Conservation (phyloP, 1,284 basidiomycete genomes). For the Phellinidium pouzarii region DNA sequence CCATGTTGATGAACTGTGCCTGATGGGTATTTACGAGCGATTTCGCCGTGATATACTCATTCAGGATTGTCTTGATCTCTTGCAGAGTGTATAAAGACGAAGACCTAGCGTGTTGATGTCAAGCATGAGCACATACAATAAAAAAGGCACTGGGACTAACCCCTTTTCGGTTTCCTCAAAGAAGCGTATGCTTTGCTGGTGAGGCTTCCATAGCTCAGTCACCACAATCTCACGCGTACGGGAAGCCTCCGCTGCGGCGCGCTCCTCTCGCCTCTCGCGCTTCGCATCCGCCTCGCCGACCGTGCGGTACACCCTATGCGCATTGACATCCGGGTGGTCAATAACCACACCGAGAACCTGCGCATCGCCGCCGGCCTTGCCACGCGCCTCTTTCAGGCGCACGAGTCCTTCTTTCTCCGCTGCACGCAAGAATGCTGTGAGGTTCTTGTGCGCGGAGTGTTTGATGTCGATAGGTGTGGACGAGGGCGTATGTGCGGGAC, state of each 20-base stretch:
- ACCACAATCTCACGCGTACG: constrained; percentile 45
- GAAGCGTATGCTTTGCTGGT: constrained; percentile 45
- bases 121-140: background rate
- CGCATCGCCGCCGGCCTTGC: constrained; percentile 52
- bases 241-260: constrained; percentile 37
- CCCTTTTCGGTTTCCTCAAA: constrained; percentile 56
- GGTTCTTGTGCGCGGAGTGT: constrained; percentile 70
- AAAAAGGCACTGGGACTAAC: constrained; percentile 31
- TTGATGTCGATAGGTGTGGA: constrained; percentile 51
- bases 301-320: constrained; percentile 50
- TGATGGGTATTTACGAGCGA: constrained; percentile 62
- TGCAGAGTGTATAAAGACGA: constrained; percentile 46
- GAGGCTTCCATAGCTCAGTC: constrained; percentile 72
- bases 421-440: constrained; percentile 72
- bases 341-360: constrained; percentile 57
- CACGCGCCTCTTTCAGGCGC: constrained; percentile 65
- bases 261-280: constrained; percentile 44
- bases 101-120: constrained; percentile 34
- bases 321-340: constrained; percentile 49
- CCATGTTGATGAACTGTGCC: constrained; percentile 65
- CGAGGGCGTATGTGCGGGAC: constrained; percentile 49
- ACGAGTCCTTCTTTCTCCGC: constrained; percentile 67
- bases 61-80: constrained; percentile 52
- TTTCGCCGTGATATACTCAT: constrained; percentile 54
- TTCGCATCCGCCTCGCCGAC: constrained; percentile 56